Conservation (phyloP, 2,329 filamentous ascomycete genomes). For the Endocalyx cinctus region DNA sequence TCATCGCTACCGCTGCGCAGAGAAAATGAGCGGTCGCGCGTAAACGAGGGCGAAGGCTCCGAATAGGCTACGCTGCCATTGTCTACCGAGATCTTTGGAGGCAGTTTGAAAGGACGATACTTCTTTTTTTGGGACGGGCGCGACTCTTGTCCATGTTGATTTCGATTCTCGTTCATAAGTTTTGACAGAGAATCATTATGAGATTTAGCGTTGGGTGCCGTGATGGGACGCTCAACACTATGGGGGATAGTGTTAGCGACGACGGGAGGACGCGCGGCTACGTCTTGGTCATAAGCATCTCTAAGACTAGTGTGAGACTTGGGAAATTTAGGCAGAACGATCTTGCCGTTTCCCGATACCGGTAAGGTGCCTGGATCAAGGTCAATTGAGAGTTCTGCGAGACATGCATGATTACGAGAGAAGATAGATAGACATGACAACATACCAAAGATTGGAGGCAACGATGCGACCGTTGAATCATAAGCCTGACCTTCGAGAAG, state of each 20-base stretch:
- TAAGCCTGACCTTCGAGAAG: conserved; percentile 32
- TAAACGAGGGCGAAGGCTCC: conserved; percentile 16
- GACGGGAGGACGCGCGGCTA: no score
- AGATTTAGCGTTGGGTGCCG: no score
- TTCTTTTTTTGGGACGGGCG: conserved; percentile 17
- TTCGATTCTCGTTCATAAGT: no score
- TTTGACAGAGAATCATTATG: no score
- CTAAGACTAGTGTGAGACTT: conserved; percentile 26
- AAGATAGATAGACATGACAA: conserved; percentile 14
- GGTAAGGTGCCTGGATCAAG: conserved; percentile 36
- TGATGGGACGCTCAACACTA: conserved; percentile 30
- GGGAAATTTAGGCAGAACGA: conserved; percentile 31
- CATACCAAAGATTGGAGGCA: conserved; percentile 33
- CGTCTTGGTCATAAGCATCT: conserved; percentile 19
- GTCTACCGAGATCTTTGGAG: conserved; percentile 15
- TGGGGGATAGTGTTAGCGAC: no score
- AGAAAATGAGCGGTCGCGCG: conserved; percentile 27
- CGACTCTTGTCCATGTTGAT: conserved; percentile 5
- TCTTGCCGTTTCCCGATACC: conserved; percentile 36
- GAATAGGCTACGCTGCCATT: conserved; percentile 10
- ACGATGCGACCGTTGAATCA: conserved; percentile 30
- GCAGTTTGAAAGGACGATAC: conserved; percentile 22
- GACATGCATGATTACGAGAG: conserved; percentile 12
- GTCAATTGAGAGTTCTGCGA: no score
- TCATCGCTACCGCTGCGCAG: conserved; percentile 24